These are phyloP conservation scores for Fusarium foetens DNA, from an alignment of 2,329 filamentous ascomycete species.

Conservation along the genomic window DNA sequence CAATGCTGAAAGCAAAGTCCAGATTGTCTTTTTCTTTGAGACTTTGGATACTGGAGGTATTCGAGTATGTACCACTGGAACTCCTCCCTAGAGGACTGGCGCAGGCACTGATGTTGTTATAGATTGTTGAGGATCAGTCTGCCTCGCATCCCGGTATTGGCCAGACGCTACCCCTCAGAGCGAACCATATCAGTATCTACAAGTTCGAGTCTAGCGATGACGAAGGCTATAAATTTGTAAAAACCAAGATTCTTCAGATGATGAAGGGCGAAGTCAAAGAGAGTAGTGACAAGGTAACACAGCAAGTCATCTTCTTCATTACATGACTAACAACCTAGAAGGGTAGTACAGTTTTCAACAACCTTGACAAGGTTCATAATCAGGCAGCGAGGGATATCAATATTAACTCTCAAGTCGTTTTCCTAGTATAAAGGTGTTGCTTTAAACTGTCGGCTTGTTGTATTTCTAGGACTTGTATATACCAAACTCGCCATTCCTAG, in stretches of 20 bases:
- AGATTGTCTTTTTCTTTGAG: not conserved
- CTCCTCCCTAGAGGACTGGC: no score
- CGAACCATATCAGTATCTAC: not conserved
- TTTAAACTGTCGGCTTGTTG: not conserved
- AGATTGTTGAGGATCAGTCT: not conserved
- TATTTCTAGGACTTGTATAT: no score
- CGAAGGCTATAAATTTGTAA: not conserved
- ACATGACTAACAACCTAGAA: not conserved
- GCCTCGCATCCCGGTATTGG: not conserved
- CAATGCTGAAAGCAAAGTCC: not conserved
- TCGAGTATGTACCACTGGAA: not conserved
- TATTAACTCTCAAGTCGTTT: not conserved
- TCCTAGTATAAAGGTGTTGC: no score
- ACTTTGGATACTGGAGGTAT: not conserved
- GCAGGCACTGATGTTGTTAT: no score
- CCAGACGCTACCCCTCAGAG: not conserved
- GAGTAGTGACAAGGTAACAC: no score
- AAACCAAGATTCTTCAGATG: not conserved
- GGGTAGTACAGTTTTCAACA: no score
- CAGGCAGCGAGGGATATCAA: not conserved
- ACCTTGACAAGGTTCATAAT: no score
- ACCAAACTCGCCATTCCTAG: no score
- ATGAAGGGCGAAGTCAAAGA: no score
- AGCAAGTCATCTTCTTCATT: no score
- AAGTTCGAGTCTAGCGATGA: not conserved